These are phyloP conservation scores for Sordaria brevicollis DNA, from an alignment of 495 filamentous ascomycete species.

Conservation along the genomic window DNA sequence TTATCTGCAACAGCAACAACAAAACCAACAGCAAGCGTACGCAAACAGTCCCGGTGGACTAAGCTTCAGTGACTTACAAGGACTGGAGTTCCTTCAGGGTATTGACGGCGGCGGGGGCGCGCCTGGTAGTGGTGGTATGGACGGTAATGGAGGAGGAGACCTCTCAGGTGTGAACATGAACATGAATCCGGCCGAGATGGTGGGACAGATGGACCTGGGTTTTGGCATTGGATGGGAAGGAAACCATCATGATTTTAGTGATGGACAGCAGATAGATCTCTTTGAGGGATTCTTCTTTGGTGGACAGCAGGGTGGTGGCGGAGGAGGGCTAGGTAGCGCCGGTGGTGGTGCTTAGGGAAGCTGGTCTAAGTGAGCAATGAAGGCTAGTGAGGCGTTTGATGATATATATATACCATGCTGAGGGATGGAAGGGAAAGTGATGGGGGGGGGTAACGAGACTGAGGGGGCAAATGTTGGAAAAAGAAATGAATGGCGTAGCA, in stretches of 20 bases:
- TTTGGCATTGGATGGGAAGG: slow-evolving; percentile 64
- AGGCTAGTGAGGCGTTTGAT: too few relatives aligned
- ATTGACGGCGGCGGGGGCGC: slow-evolving; percentile 3
- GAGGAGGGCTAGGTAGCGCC: background rate
- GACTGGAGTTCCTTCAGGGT: slow-evolving; percentile 36
- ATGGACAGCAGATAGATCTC: slow-evolving; percentile 69
- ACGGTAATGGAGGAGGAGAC: slow-evolving; percentile 22
- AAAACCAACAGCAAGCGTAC: slow-evolving; percentile 3
- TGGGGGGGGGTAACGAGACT: background rate
- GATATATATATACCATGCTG: background rate
- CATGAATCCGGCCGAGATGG: background rate
- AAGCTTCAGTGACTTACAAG: slow-evolving; percentile 31
- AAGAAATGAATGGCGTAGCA: too few relatives aligned
- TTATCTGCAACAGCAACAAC: slow-evolving; percentile 5
- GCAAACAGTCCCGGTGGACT: slow-evolving; percentile 12
- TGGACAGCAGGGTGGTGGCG: slow-evolving; percentile 26
- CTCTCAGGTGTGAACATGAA: background rate
- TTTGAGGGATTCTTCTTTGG: slow-evolving; percentile 94
- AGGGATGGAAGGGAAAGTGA: background rate
- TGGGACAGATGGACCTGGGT: slow-evolving; percentile 51
- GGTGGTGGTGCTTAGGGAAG: background rate
- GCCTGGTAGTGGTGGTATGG: background rate
- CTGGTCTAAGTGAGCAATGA: background rate
- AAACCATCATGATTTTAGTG: slow-evolving; percentile 69
- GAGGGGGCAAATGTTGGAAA: too few relatives aligned